phyloP scores from a whole-genome alignment of 441 rosid species.

The Syzygium syzygioides region DNA sequence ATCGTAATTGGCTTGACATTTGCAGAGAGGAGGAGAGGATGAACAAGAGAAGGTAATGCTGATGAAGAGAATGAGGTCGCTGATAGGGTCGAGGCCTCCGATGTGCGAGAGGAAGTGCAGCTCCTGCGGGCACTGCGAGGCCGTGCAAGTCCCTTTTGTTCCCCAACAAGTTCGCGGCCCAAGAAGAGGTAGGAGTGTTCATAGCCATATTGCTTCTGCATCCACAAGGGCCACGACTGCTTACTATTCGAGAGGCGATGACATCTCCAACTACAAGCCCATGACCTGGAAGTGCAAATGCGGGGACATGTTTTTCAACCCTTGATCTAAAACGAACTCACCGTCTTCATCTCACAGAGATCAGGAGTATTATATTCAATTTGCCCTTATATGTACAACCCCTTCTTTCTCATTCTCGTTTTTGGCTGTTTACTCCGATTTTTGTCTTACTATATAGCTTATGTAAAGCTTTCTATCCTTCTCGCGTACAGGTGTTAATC shows the following conservation, averaged over 20 bases:
- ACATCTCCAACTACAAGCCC: conserved; percentile 78
- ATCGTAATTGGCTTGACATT: neutral
- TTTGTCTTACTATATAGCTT: neutral
- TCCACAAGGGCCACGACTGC: conserved; percentile 15
- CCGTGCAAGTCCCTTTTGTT: conserved; percentile 79
- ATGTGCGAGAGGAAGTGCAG: conserved; percentile 72
- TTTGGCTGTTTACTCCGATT: neutral
- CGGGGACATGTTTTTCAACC: conserved; percentile 62
- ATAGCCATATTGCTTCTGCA: conserved; percentile 18
- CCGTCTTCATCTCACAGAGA: neutral
- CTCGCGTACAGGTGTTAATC: neutral
- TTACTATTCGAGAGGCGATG: conserved; percentile 51
- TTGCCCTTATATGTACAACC: neutral
- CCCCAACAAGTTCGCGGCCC: conserved; percentile 18
- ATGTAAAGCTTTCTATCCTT: neutral
- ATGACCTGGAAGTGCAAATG: conserved; percentile 98
- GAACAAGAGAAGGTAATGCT: conserved; percentile 22
- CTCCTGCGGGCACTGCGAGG: conserved; percentile 70
- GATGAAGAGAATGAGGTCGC: conserved; percentile 24
- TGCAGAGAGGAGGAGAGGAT: neutral
- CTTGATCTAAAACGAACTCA: conserved; percentile 25
- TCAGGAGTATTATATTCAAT: neutral
- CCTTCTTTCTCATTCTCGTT: neutral
- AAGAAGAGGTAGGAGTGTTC: neutral
- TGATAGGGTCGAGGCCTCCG: conserved; percentile 89